These are phyloP conservation scores for Phaeotremella skinneri DNA, from an alignment of 768 basidiomycete genomes.

Conservation along the genomic window DNA sequence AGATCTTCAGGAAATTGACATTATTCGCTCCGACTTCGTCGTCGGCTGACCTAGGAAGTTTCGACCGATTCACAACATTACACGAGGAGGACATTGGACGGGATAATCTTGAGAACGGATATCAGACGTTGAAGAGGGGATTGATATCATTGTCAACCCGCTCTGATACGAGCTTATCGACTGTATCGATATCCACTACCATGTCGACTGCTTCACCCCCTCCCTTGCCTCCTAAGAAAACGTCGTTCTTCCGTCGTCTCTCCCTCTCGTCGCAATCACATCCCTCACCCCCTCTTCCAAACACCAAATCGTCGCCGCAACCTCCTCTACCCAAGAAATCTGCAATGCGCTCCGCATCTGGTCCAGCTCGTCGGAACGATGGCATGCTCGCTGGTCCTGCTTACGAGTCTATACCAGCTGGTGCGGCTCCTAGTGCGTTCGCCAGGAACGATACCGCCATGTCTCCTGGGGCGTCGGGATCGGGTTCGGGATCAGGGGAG, in stretches of 20 bases:
- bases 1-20: too few species aligned
- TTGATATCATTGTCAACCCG: too few species aligned
- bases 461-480: background rate
- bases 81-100: too few species aligned
- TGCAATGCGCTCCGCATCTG: conserved; percentile 7
- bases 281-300: background rate
- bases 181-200: too few species aligned
- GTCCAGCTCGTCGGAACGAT: conserved; percentile 1
- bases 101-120: too few species aligned
- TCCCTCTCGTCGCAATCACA: conserved; percentile 20
- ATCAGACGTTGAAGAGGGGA: too few species aligned
- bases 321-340: background rate
- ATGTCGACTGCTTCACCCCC: conserved; percentile 1
- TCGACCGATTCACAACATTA: too few species aligned
- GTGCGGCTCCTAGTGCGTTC: conserved; percentile 14
- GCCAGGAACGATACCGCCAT: background rate
- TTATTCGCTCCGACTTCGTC: background rate
- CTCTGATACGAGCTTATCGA: too few species aligned
- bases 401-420: conserved; percentile 17
- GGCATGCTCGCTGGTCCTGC: conserved; percentile 14
- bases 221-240: conserved; percentile 15
- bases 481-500: background rate
- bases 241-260: conserved; percentile 20
- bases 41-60: too few species aligned
- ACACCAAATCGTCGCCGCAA: background rate